Conservation (phyloP, 2,329 filamentous ascomycete species). For the Ophiostoma montium region DNA sequence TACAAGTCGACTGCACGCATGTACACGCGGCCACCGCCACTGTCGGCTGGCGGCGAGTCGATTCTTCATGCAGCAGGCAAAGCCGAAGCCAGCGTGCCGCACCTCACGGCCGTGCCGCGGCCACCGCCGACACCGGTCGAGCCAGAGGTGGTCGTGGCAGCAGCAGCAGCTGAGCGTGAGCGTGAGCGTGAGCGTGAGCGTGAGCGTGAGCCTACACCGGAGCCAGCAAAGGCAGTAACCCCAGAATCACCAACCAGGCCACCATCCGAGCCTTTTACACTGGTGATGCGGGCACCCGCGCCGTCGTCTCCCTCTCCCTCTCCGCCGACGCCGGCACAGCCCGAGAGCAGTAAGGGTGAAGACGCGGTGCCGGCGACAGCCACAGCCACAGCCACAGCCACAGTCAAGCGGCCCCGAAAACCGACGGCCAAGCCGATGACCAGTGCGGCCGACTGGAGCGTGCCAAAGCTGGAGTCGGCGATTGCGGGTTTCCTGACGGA, state of each 20-base stretch:
- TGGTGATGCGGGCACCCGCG: no score
- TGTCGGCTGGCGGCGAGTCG: neutral
- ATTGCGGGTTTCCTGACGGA: conserved; percentile 28
- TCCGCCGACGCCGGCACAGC: no score
- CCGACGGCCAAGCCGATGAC: neutral
- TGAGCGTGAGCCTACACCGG: no score
- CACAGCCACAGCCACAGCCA: neutral
- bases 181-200: no score
- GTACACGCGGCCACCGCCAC: neutral
- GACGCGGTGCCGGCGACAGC: neutral
- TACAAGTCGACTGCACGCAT: neutral
- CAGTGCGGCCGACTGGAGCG: conserved; percentile 24
- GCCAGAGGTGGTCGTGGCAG: neutral
- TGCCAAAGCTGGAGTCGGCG: conserved; percentile 27
- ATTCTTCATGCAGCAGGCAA: neutral
- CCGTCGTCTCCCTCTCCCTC: no score
- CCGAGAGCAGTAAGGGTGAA: no score
- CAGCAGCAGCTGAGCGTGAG: no score
- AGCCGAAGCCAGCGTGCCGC: neutral
- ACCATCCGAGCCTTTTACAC: no score
- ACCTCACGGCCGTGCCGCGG: neutral
- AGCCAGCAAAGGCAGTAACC: no score
- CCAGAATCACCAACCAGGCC: no score
- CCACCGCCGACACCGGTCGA: neutral
- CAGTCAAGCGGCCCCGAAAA: neutral